Conservation (phyloP, 345 rosid genomes). For the Moricandia arvensis region DNA sequence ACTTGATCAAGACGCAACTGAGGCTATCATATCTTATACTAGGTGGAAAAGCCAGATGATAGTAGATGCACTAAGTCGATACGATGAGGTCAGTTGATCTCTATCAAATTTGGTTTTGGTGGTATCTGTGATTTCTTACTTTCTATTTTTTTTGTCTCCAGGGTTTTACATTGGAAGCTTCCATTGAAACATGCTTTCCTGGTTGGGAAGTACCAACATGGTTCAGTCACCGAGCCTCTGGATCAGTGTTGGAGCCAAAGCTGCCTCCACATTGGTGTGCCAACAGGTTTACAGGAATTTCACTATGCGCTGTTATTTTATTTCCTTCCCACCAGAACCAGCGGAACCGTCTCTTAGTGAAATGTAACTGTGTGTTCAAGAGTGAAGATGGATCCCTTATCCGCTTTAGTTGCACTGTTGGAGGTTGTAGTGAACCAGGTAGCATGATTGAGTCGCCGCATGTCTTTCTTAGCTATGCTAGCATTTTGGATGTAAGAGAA, state of each 20-base stretch:
- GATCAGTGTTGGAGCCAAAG: neutral
- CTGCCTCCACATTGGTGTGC: slow-evolving; percentile 10
- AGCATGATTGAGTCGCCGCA: neutral
- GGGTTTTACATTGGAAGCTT: neutral
- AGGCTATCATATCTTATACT: slow-evolving; percentile 4
- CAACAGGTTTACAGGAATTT: neutral
- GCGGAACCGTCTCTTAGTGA: neutral
- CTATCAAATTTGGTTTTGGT: neutral
- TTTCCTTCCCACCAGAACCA: neutral
- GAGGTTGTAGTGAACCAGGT: neutral
- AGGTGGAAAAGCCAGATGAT: neutral
- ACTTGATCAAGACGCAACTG: neutral
- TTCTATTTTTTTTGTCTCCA: neutral
- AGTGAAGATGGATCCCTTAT: neutral
- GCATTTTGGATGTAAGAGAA: neutral
- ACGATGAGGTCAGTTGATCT: neutral
- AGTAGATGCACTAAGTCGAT: neutral
- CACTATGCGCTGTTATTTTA: slow-evolving; percentile 4
- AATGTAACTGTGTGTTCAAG: neutral
- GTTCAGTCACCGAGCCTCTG: neutral
- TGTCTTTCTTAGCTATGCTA: slow-evolving; percentile 3
- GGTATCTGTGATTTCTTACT: neutral
- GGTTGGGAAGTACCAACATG: neutral
- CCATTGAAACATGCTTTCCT: slow-evolving; percentile 9
- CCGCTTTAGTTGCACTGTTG: neutral